These are phyloP conservation scores for Stemphylium beticola DNA, from an alignment of 2,329 filamentous ascomycete genomes.

Conservation along the genomic window DNA sequence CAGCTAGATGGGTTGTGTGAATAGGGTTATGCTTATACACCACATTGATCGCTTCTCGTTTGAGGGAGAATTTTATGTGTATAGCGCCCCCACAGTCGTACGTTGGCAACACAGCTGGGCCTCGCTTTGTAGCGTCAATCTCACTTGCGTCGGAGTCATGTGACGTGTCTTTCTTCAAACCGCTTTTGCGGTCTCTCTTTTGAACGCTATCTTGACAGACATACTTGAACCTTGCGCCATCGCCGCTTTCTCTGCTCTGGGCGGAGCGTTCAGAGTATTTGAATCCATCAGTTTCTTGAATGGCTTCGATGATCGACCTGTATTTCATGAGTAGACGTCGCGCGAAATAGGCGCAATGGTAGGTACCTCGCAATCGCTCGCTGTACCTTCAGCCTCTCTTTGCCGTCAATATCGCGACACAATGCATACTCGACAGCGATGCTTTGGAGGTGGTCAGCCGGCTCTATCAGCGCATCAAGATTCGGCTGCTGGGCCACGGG, in stretches of 20 bases:
- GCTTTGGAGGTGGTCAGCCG: conserved; percentile 35
- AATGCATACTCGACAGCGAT: conserved; percentile 38
- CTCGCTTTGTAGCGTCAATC: conserved; percentile 4
- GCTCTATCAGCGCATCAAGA: conserved; percentile 35
- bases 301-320: conserved; percentile 38
- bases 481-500: conserved; percentile 34
- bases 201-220: conserved; percentile 44
- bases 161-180: conserved; percentile 29
- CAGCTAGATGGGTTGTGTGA: conserved; percentile 20
- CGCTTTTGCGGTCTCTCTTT: conserved; percentile 36
- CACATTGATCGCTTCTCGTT: conserved; percentile 43
- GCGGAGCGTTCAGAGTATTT: conserved; percentile 43
- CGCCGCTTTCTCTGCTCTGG: conserved; percentile 34
- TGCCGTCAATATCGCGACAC: conserved; percentile 34
- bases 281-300: conserved; percentile 44
- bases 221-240: conserved; percentile 43
- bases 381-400: conserved; percentile 37
- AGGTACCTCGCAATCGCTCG: conserved; percentile 37
- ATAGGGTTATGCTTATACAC: conserved; percentile 48
- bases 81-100: conserved; percentile 46
- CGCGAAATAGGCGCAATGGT: not conserved
- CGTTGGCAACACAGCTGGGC: conserved; percentile 19
- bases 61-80: conserved; percentile 44
- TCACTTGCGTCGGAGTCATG: conserved; percentile 16
- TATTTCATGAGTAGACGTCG: conserved; percentile 6